A percentile compares a stretch with the other conserved stretches of the same genome.
Evolutionary conservation across 2,329 filamentous ascomycete species (phyloP).

Genomic region (Epichloe uncinata): DNA sequence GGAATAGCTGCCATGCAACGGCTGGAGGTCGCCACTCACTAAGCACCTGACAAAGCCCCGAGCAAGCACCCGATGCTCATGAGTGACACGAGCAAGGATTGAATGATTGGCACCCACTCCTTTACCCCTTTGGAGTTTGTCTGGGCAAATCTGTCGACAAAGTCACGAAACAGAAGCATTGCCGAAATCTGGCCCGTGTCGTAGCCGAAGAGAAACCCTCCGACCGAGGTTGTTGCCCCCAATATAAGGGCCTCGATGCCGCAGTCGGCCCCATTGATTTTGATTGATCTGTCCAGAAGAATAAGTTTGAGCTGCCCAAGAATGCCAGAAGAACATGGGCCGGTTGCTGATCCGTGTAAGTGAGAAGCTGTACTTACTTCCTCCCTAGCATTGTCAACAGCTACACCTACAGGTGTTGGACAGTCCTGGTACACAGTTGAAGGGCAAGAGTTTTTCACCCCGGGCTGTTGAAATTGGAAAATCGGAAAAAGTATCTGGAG

Average conservation of each 20-base stretch:
- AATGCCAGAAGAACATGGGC: neutral
- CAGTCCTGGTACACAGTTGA: neutral
- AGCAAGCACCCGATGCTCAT: constrained; percentile 42
- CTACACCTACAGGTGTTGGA: neutral
- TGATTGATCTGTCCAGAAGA: constrained; percentile 20
- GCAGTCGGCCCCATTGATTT: constrained; percentile 29
- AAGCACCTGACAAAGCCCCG: constrained; percentile 39
- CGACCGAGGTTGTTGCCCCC: constrained; percentile 40
- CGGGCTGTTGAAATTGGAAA: neutral
- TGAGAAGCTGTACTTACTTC: neutral
- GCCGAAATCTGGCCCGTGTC: constrained; percentile 48
- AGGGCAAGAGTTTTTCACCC: neutral
- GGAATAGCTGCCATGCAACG: neutral
- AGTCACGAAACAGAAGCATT: constrained; percentile 38
- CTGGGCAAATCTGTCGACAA: constrained; percentile 41
- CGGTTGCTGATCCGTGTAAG: neutral
- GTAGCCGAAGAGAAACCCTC: constrained; percentile 50
- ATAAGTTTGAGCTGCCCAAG: neutral
- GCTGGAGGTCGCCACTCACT: constrained; percentile 15
- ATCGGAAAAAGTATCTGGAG: neutral
- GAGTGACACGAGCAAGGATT: constrained; percentile 42
- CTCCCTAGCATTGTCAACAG: neutral
- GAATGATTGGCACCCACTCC: constrained; percentile 27
- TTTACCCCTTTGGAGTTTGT: constrained; percentile 23
- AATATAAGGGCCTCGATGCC: constrained; percentile 28